These are phyloP conservation scores for Talaromyces amestolkiae DNA, from an alignment of 2,329 filamentous ascomycete species.

Conservation along the genomic window DNA sequence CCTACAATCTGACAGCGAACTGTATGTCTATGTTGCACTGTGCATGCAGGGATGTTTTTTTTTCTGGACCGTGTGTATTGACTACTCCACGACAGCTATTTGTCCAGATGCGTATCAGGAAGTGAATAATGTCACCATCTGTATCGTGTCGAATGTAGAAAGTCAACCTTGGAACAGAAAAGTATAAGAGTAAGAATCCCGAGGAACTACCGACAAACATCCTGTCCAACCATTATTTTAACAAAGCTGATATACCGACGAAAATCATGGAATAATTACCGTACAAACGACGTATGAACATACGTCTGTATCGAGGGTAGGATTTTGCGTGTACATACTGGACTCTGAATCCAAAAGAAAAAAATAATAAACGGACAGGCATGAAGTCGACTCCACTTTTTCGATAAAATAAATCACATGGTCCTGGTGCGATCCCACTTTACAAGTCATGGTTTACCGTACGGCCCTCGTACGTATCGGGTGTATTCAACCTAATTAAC, in stretches of 20 bases:
- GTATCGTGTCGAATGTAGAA: not conserved
- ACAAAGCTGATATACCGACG: not conserved
- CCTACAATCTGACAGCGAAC: slow-evolving; percentile 1
- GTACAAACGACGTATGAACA: not conserved
- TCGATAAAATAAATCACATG: slow-evolving; percentile 6
- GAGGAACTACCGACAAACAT: slow-evolving; percentile 1
- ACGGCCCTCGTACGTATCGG: not conserved
- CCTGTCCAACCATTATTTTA: not conserved
- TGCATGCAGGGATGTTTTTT: not conserved
- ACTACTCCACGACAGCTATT: not conserved
- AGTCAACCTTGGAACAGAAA: not conserved
- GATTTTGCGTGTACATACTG: not conserved
- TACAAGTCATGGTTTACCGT: not conserved
- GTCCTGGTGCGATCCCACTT: not conserved
- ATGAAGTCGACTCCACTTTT: slow-evolving; percentile 8
- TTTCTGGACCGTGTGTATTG: not conserved
- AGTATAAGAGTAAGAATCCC: not conserved
- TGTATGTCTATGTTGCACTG: not conserved
- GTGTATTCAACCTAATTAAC: not conserved
- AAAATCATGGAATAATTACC: not conserved
- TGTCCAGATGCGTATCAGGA: not conserved
- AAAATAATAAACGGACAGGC: slow-evolving; percentile 3
- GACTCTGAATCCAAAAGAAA: not conserved
- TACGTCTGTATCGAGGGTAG: not conserved
- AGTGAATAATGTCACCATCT: not conserved